Evolutionary conservation across 805 yeast genomes (phyloP).

Genomic region (Saccharomyces paradoxus): DNA sequence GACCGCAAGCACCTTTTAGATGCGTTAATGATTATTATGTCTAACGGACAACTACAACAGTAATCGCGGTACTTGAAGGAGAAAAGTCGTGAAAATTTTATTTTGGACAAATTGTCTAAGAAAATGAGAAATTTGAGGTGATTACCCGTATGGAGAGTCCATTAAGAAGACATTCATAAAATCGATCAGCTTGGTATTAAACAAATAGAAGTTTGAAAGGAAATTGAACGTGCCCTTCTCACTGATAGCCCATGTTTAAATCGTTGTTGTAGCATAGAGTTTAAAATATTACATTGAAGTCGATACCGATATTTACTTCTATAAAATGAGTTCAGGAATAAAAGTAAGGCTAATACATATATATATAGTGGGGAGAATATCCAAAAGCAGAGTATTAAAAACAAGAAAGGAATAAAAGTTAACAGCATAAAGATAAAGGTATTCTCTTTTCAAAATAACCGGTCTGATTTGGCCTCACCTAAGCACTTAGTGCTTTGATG

Average conservation of each 20-base stretch:
- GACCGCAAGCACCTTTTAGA: neutral
- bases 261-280: neutral
- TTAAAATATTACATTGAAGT: neutral
- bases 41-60: neutral
- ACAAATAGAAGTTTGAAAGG: neutral
- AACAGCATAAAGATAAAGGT: neutral
- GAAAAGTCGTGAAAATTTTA: neutral
- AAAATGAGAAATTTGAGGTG: neutral
- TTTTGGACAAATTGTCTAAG: neutral
- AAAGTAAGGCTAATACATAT: neutral
- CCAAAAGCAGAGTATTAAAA: neutral
- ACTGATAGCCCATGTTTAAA: neutral
- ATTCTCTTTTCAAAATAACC: neutral
- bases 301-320: neutral
- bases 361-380: neutral
- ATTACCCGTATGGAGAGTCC: neutral
- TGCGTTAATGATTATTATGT: neutral
- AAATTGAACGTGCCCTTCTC: too few relatives aligned
- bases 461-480: neutral
- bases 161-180: neutral
- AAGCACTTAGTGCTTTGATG: neutral
- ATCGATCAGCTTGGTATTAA: neutral
- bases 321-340: neutral
- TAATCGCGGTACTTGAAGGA: neutral
- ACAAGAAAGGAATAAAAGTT: neutral